Evolutionary conservation across 805 yeast genomes (phyloP).

Genomic region (Brettanomyces custersianus): DNA sequence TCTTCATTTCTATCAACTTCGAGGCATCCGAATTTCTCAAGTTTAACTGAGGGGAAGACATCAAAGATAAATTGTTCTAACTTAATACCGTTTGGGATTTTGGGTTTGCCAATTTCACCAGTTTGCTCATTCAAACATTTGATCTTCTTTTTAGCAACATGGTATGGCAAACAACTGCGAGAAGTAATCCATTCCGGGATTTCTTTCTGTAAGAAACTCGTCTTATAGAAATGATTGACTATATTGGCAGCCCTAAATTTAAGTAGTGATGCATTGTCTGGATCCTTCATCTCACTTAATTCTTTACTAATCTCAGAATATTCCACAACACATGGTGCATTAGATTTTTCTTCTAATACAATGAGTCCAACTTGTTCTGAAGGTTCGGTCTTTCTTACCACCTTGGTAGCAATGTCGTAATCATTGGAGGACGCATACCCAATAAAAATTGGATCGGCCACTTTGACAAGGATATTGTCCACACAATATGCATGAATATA

Average conservation of each 20-base stretch:
- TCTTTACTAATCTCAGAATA: constrained; percentile 82
- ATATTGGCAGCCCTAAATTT: constrained; percentile 90
- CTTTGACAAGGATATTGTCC: constrained; percentile 83
- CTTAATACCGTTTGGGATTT: constrained; percentile 80
- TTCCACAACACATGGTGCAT: constrained; percentile 84
- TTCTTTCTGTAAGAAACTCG: constrained; percentile 51
- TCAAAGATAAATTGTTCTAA: constrained; percentile 96
- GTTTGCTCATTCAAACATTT: constrained; percentile 36
- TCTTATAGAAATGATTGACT: constrained; percentile 91
- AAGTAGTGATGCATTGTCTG: constrained; percentile 47
- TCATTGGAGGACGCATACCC: constrained; percentile 70
- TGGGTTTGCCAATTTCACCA: constrained; percentile 49
- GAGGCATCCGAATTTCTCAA: constrained; percentile 74
- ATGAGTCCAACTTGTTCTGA: constrained; percentile 87
- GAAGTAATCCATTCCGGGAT: constrained; percentile 66
- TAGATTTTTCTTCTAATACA: constrained; percentile 49
- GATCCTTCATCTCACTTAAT: constrained; percentile 52
- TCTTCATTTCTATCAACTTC: constrained; percentile 84
- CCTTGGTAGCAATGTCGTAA: constrained; percentile 82
- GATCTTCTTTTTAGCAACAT: constrained; percentile 88
- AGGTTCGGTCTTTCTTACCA: constrained; percentile 86
- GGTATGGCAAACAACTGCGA: constrained; percentile 73
- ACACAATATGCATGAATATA: constrained; percentile 97
- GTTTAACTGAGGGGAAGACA: constrained; percentile 72
- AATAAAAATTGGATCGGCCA: constrained; percentile 85